Conservation (phyloP, 2,329 filamentous ascomycete genomes). For the Hirsutella thompsonii region DNA sequence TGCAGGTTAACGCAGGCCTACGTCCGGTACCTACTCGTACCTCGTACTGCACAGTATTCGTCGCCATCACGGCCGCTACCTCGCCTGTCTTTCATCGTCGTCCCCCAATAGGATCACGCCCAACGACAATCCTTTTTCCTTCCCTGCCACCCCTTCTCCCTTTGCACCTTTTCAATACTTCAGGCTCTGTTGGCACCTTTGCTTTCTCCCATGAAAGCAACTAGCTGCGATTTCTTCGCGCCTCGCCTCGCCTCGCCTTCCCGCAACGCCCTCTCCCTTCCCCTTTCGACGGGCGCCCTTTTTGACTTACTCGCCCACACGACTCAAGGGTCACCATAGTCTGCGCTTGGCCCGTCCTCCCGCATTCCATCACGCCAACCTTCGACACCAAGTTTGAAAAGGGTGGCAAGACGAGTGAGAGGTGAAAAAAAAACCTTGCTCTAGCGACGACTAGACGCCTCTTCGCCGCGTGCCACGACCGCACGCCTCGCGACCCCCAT, state of each 20-base stretch:
- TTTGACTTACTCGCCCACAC: not conserved
- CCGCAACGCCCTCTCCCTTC: not conserved
- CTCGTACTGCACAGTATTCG: too few species aligned
- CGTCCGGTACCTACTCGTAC: too few species aligned
- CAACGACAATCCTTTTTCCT: not conserved
- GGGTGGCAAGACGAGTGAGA: not conserved
- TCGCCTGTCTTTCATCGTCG: not conserved
- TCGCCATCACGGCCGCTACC: too few species aligned
- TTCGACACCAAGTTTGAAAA: not conserved
- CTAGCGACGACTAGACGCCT: slow-evolving; percentile 1
- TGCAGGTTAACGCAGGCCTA: too few species aligned
- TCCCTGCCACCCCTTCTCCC: not conserved
- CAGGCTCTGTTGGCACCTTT: not conserved
- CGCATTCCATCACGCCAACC: not conserved
- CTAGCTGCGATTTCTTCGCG: not conserved
- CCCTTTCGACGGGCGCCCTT: too few species aligned
- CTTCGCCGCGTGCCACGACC: not conserved
- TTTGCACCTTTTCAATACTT: not conserved
- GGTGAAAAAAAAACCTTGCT: not conserved
- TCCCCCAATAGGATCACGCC: too few species aligned
- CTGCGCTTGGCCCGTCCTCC: not conserved
- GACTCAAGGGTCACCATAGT: not conserved
- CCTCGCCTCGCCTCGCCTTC: not conserved
- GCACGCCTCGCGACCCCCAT: not conserved
- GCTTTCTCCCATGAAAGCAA: not conserved